Percentiles rank a stretch among this genome's conserved stretches.
Evolutionary conservation across 1,284 basidiomycete species (phyloP).

Genomic region (Rhodotorula sp.): DNA sequence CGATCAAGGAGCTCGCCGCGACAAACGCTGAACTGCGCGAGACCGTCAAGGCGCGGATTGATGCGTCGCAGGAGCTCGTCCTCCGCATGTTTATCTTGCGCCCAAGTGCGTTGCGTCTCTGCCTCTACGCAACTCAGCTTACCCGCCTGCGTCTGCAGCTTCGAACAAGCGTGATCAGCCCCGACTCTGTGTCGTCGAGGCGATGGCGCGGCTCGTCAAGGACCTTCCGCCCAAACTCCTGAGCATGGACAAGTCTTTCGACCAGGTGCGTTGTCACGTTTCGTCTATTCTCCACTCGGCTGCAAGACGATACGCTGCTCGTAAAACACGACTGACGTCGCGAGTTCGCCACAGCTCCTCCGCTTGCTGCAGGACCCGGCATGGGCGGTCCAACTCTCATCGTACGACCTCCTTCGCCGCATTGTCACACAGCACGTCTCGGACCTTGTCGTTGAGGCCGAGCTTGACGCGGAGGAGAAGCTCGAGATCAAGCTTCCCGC

Average conservation of each 20-base stretch:
- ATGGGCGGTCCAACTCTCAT: constrained; percentile 66
- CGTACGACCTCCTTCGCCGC: constrained; percentile 65
- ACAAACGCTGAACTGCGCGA: constrained; percentile 74
- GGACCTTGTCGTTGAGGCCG: constrained; percentile 78
- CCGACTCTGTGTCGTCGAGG: constrained; percentile 28
- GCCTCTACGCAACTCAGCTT: not conserved
- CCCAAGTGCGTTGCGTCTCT: constrained; percentile 37
- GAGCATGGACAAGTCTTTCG: constrained; percentile 65
- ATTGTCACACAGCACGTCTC: constrained; percentile 72
- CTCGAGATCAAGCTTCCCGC: constrained; percentile 60
- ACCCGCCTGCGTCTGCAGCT: not conserved
- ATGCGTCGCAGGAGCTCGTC: constrained; percentile 61
- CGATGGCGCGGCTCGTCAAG: constrained; percentile 54
- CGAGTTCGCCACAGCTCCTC: constrained; percentile 62
- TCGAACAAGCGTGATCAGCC: constrained; percentile 23
- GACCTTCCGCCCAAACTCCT: constrained; percentile 63
- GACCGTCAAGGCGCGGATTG: constrained; percentile 66
- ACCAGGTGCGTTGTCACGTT: constrained; percentile 57
- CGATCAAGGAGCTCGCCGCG: constrained; percentile 68
- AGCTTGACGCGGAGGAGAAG: constrained; percentile 63
- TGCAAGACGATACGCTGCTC: not conserved
- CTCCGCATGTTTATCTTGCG: constrained; percentile 62
- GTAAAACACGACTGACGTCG: not conserved
- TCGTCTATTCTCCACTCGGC: too few relatives aligned
- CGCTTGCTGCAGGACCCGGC: constrained; percentile 71